Base-by-base conservation (phyloP, 148 eudicot genomes). In the Nepenthes gracilis region DNA sequence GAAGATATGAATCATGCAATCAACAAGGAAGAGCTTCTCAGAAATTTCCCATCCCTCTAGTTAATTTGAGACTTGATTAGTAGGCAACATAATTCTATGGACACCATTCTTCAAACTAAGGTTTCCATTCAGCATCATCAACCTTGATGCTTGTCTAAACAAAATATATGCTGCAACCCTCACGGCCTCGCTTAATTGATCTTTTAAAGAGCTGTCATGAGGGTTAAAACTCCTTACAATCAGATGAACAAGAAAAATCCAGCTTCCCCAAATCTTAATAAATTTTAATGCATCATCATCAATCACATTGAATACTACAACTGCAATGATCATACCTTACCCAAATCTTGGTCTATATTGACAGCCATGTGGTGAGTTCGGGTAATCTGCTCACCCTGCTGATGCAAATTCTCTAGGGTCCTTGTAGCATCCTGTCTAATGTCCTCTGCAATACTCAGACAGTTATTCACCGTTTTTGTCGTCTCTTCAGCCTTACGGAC, bases 361-460 rank as follows among this genome's bases (percentile, higher is more conserved):
- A 63, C 84, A 55, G 95, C 96, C 83, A 84, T 78, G 61, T 64
- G 43, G 23, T 93, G 98, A 32, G 98, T 88, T 66, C 95, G 72
- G 13, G 80, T 75, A 63, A 88, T 93, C 67, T 88, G 96, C 63
- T 93, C 92, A 2, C 98, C 98, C 67, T 93, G 98, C 61, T 84
- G 81, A 71, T 93, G 95, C 77, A 93, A 71, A 33, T 90, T 88
- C 4, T 86, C 96, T 10, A 88, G 84, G 0, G 98, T 93, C 71
- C 64, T 67, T 0, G 83, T 59, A 36, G 95, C 96, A 55, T 86
- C 88, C 52, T 75, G 74, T 57, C 88, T 81, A 11, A 93, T 88
- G 56, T 88, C 94, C 76, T 84, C 91, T 12, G 98, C 98, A 59
- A 93, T 88, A 68, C 68, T 73, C 59, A 86, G 68, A 54, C 96